Evolutionary conservation across 257 asterid genomes (phyloP), one percentile per base, ranked within the genome.

Genomic region (Ocimum tenuiflorum): DNA sequence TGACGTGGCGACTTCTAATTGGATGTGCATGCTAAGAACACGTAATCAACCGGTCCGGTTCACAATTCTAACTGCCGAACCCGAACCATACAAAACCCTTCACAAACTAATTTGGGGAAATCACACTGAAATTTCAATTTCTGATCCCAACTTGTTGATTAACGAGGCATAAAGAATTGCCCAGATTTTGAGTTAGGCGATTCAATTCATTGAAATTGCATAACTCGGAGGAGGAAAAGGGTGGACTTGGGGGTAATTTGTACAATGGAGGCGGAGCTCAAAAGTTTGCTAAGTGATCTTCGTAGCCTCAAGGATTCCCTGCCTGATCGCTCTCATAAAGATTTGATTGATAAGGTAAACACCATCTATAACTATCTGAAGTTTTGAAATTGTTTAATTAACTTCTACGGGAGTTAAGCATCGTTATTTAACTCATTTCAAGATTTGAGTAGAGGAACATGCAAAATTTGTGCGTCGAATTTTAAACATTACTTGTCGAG

Each of bases 231-330:
- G 41, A 36, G 51, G 19, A 22, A n/a, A 55, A 45, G 47, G 33
- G 50, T 3, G 41, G 20, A n/a, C 15, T 65, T 39, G 67, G 60
- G 62, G 17, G 53, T 0, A 13, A 45, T 33, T 60, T 36, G 70
- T 51, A 48, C 24, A 60, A 88, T 88, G 96, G 94, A 88, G 80
- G 65, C 73, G 24, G 94, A 85, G 60, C 83, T 88, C 45, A 79
- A 80, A 78, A 70, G 72, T 58, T 65, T 88, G 78, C 52, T 88
- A 60, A 78, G 62, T 75, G 94, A 83, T 75, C 87, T 88, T 49
- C 77, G 72, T 15, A 60, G 69, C 53, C 86, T 88, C 33, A 72
- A 81, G 70, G 75, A 56, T 60, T 78, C 87, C 35, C 50, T 80
- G 58, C 63, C 48, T 11, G 89, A 88, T 79, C 82, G 81, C 17